Percentiles rank a stretch among this genome's conserved stretches.
phyloP scores from a whole-genome alignment of 495 filamentous ascomycete genomes.

The Penicillium alfredii region DNA sequence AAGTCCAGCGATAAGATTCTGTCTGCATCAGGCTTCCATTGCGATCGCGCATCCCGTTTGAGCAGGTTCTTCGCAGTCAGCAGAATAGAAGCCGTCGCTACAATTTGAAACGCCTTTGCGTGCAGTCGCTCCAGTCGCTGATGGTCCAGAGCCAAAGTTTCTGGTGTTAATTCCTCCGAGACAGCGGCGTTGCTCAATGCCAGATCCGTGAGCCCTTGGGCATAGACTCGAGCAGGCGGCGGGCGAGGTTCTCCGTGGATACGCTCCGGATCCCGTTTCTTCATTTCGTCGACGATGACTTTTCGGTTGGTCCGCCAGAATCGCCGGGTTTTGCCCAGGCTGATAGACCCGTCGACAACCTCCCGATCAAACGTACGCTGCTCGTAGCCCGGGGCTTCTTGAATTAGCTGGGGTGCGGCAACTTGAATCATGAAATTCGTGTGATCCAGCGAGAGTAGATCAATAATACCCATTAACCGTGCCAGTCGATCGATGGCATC shows the following conservation, averaged over 20 bases:
- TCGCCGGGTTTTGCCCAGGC: constrained; percentile 50
- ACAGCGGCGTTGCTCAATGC: constrained; percentile 56
- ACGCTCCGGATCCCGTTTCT: constrained; percentile 66
- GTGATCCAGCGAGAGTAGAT: constrained; percentile 89
- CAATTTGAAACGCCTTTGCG: constrained; percentile 61
- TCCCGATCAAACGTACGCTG: constrained; percentile 66
- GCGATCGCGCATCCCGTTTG: constrained; percentile 81
- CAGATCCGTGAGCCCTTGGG: constrained; percentile 62
- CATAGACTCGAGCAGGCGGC: constrained; percentile 62
- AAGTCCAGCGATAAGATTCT: constrained; percentile 60
- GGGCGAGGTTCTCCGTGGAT: constrained; percentile 44
- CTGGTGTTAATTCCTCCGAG: constrained; percentile 59
- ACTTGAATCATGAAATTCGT: constrained; percentile 87
- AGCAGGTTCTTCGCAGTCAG: constrained; percentile 92
- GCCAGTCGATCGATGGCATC: constrained; percentile 81
- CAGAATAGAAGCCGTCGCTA: constrained; percentile 74
- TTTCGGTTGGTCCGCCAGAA: constrained; percentile 69
- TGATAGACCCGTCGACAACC: constrained; percentile 57
- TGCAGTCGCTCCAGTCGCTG: constrained; percentile 64
- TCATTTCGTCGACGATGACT: constrained; percentile 64
- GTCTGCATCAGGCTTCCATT: constrained; percentile 82
- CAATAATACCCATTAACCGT: constrained; percentile 76
- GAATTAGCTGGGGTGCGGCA: constrained; percentile 72
- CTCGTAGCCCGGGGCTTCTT: constrained; percentile 78
- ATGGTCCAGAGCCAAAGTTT: constrained; percentile 77